Percentiles rank a stretch among this genome's conserved stretches.
phyloP scores from a whole-genome alignment of 169 alveolate genomes.

The Plasmodium gaboni region DNA sequence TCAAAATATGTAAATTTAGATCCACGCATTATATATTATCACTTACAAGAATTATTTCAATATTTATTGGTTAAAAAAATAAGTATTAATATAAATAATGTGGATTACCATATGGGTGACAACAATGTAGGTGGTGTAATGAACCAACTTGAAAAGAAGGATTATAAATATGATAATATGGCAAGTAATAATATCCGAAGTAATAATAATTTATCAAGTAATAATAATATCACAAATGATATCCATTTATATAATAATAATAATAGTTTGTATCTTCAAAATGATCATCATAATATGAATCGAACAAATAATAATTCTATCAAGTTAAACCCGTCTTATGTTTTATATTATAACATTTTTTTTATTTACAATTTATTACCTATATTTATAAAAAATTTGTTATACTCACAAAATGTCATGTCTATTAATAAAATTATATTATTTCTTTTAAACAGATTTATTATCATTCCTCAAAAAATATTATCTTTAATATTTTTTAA shows the following conservation, averaged over 20 bases:
- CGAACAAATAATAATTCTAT: conserved; percentile 12
- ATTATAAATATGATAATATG: too few relatives aligned
- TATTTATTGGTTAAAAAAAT: conserved; percentile 69
- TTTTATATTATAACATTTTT: conserved; percentile 50
- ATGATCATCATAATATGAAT: background rate
- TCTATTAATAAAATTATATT: conserved; percentile 65
- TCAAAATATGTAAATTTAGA: conserved; percentile 43
- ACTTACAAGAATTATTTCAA: conserved; percentile 42
- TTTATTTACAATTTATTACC: conserved; percentile 68
- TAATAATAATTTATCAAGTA: too few relatives aligned
- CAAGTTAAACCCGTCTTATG: conserved; percentile 54
- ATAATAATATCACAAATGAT: too few relatives aligned
- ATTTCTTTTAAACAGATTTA: conserved; percentile 52
- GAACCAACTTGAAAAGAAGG: too few relatives aligned
- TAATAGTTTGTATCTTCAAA: too few relatives aligned
- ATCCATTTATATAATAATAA: too few relatives aligned
- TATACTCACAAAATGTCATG: conserved; percentile 62
- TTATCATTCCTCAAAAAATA: conserved; percentile 69
- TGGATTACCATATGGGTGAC: conserved; percentile 8
- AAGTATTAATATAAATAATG: conserved; percentile 47
- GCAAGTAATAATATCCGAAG: background rate
- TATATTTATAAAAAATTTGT: conserved; percentile 54
- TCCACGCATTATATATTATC: conserved; percentile 49
- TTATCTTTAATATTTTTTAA: conserved; percentile 59
- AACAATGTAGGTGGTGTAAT: background rate